Base-by-base conservation (phyloP, 73 alveolate genomes). In the Stentor roeselii region DNA sequence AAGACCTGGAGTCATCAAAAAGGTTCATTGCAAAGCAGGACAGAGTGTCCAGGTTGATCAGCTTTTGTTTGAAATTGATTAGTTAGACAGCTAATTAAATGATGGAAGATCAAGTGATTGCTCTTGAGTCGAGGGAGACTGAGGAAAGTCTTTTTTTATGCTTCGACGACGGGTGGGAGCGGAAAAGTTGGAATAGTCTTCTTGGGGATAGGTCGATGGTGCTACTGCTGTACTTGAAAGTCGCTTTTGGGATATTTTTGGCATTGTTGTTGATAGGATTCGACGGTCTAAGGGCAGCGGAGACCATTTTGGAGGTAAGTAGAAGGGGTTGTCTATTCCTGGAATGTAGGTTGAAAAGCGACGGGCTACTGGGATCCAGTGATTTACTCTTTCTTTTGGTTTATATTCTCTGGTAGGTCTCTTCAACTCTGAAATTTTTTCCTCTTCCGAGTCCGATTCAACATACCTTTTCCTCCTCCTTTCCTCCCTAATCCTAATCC, bases 41-140 rank as follows among this genome's bases (percentile, higher is more conserved):
- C 67, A 86, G 42, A 91, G 91, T 76, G 96, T 93, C n/a, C 92
- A 89, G 34, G 89, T 90, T 78, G 98, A 93, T 37, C 92, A 92
- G 40, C 41, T 86, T 39, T 75, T 93, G 27, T 89, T 93, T 31
- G 93, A 89, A 59, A 87, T 89, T 41, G 93, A 89, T 42, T 82
- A 67, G 67, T 50, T 50, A 50, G 67, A 50, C 30, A 11, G 67
- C 21, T 50, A 6, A 11, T 50, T 50, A 11, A 21, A 11, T 21
- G 67, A 50, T 11, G 67, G 67, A 11, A 21, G 21, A 50, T 50
- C 67, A 50, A 21, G 21, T n/a, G n/a, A 50, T 6, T 50, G 67
- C 21, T 50, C 67, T 50, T 50, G 6, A 11, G 67, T 50, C 67
- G 67, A 50, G 21, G 67, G 67, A 11, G 67, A 50, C 6, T 50